Conservation (phyloP, 2,329 filamentous ascomycete species). For the Stachybotrys echinatus region DNA sequence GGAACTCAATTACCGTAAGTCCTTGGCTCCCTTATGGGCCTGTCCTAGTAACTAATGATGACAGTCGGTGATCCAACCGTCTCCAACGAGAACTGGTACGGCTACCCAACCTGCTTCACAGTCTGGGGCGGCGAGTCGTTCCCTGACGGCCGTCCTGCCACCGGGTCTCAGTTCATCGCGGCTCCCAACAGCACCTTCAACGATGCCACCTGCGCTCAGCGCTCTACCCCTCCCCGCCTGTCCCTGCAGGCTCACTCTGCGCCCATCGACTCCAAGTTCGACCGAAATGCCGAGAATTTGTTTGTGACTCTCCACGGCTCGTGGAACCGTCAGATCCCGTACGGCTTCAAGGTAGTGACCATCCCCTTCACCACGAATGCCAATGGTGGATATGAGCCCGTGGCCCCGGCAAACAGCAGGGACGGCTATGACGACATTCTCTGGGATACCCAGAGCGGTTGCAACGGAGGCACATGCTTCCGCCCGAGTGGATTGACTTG, state of each 20-base stretch:
- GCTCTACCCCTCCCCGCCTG: constrained; percentile 36
- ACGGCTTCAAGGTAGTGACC: constrained; percentile 31
- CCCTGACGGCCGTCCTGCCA: constrained; percentile 21
- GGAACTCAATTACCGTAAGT: constrained; percentile 55
- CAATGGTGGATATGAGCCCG: constrained; percentile 22
- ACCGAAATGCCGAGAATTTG: constrained; percentile 40
- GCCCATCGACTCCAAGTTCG: constrained; percentile 57
- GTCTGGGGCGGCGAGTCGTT: constrained; percentile 40
- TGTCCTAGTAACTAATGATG: neutral
- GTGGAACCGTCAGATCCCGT: constrained; percentile 38
- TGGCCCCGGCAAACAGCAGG: constrained; percentile 19
- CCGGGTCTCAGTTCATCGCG: constrained; percentile 32
- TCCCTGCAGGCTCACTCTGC: constrained; percentile 55
- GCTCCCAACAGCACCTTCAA: constrained; percentile 27
- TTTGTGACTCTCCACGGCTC: constrained; percentile 59
- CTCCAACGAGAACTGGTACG: constrained; percentile 35
- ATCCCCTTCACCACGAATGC: constrained; percentile 23
- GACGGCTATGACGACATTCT: constrained; percentile 25
- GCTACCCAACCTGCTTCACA: constrained; percentile 57
- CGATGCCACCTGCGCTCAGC: constrained; percentile 27
- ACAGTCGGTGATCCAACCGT: constrained; percentile 22
- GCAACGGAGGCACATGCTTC: constrained; percentile 17
- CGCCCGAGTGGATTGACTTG: constrained; percentile 15
- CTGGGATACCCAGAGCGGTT: constrained; percentile 23
- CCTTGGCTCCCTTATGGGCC: neutral